A percentile compares a stretch with the other conserved stretches of the same genome.
phyloP scores from a whole-genome alignment of 352 stramenopile species.

The Phytophthora pistaciae region DNA sequence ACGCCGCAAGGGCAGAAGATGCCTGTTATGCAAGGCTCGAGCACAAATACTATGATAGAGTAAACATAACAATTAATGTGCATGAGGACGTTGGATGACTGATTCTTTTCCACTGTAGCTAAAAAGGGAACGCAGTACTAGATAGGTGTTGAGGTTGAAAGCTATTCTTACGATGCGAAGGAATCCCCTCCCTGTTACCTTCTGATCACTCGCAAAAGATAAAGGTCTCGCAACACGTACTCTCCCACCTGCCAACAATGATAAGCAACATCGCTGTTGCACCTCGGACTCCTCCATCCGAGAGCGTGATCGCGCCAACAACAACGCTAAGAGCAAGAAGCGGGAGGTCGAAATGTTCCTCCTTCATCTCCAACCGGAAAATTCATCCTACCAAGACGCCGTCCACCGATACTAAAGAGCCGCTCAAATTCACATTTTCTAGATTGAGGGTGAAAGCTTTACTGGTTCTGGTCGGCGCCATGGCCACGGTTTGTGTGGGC shows the following conservation, averaged over 20 bases:
- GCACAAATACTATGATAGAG: no score
- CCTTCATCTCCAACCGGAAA: not conserved
- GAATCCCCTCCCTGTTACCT: no score
- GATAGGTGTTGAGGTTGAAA: no score
- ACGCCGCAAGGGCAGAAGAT: no score
- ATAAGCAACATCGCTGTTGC: not conserved
- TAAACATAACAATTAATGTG: no score
- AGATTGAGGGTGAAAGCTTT: not conserved
- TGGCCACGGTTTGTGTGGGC: not conserved
- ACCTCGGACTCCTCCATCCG: not conserved
- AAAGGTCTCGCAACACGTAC: not conserved
- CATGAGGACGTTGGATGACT: no score
- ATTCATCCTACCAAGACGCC: not conserved
- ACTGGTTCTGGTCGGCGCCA: not conserved
- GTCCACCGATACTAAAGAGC: not conserved
- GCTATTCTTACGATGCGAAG: no score
- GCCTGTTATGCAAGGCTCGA: no score
- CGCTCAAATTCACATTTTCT: not conserved
- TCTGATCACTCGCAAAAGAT: no score
- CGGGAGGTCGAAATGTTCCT: not conserved
- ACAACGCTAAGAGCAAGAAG: not conserved
- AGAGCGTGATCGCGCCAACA: not conserved
- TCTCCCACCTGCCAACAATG: not conserved
- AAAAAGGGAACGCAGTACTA: no score
- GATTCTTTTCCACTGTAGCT: no score